These are phyloP conservation scores for Telopea speciosissima DNA, from an alignment of 177 flowering plant species.

Conservation along the genomic window DNA sequence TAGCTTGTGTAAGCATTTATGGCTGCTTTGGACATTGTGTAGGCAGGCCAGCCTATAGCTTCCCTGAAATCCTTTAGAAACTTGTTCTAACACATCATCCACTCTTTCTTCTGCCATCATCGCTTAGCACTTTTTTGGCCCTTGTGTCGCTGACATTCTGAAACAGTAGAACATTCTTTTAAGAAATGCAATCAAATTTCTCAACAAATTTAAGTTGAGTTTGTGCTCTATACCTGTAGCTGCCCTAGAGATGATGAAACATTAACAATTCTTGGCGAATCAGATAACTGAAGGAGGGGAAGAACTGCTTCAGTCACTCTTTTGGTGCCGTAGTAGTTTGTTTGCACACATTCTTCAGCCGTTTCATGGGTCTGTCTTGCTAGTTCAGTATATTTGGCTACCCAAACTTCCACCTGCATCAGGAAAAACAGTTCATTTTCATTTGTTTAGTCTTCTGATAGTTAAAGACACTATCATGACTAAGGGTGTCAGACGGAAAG, in stretches of 20 bases:
- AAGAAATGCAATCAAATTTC: neutral
- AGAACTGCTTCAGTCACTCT: slow-evolving; percentile 33
- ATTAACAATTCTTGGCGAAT: slow-evolving; percentile 45
- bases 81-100: slow-evolving; percentile 25
- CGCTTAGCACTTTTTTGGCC: slow-evolving; percentile 25
- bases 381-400: slow-evolving; percentile 16
- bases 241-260: slow-evolving; percentile 35
- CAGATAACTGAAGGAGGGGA: slow-evolving; percentile 43
- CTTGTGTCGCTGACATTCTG: slow-evolving; percentile 28
- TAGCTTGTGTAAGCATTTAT: no score
- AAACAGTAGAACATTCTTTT: slow-evolving; percentile 1
- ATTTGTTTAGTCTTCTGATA: neutral
- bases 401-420: slow-evolving; percentile 1
- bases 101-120: slow-evolving; percentile 32
- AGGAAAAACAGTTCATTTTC: neutral
- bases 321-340: slow-evolving; percentile 46
- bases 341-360: slow-evolving; percentile 33
- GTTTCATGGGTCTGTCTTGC: slow-evolving; percentile 20
- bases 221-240: slow-evolving; percentile 28
- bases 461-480: no score
- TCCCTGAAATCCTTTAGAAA: slow-evolving; percentile 34
- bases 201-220: neutral
- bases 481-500: no score
- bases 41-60: slow-evolving; percentile 46
- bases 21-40: slow-evolving; percentile 37